These are phyloP conservation scores for Cephaloascus fragrans DNA, from an alignment of 805 yeast species.

Conservation along the genomic window DNA sequence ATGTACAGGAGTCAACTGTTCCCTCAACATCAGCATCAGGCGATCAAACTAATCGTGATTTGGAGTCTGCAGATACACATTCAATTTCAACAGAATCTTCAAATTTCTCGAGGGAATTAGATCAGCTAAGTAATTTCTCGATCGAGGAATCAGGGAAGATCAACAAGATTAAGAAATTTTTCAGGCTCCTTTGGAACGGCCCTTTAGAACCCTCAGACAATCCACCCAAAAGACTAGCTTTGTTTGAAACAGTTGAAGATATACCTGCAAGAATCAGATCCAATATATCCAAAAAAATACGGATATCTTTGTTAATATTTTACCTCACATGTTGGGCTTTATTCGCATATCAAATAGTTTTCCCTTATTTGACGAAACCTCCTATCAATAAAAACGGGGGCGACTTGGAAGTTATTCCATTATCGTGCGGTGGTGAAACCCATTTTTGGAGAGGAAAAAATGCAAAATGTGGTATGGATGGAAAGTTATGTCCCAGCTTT, in stretches of 20 bases:
- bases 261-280: conserved; percentile 28
- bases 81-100: too few species aligned
- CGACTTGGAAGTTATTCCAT: conserved; percentile 22
- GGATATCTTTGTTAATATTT: conserved; percentile 18
- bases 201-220: conserved; percentile 38
- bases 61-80: too few species aligned
- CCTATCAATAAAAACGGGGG: conserved; percentile 9
- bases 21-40: too few species aligned
- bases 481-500: conserved; percentile 43
- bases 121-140: too few species aligned
- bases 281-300: conserved; percentile 14
- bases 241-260: conserved; percentile 22
- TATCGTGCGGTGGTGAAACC: conserved; percentile 38
- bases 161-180: conserved; percentile 10
- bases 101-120: too few species aligned
- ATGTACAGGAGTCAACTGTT: too few species aligned
- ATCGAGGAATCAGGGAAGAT: too few species aligned
- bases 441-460: conserved; percentile 70
- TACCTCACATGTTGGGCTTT: conserved; percentile 41
- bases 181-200: conserved; percentile 42
- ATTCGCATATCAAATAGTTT: conserved; percentile 22
- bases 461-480: conserved; percentile 67
- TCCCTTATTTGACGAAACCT: conserved; percentile 32
- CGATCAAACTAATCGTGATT: too few species aligned
- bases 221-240: conserved; percentile 28